Evolutionary conservation across 129 eudicot genomes (phyloP).

Genomic region (Lactuca sativa): DNA sequence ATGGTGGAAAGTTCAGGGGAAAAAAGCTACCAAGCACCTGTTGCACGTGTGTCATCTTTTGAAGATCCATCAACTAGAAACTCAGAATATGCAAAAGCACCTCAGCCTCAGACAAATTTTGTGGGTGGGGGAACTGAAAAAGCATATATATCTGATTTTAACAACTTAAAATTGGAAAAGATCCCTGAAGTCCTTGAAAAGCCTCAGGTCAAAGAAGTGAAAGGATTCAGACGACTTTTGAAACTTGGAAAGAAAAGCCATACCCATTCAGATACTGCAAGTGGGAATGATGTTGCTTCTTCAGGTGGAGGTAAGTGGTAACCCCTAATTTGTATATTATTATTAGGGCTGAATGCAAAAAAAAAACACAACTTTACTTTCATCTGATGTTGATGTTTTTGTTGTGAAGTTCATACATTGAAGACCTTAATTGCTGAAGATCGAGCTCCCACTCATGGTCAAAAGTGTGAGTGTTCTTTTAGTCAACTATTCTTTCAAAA

Average conservation of each 20-base stretch:
- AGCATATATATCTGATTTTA: constrained; percentile 42
- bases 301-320: constrained; percentile 83
- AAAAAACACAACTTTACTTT: too few species aligned
- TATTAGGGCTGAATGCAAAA: too few species aligned
- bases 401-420: constrained; percentile 55
- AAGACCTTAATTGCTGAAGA: constrained; percentile 70
- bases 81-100: constrained; percentile 65
- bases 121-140: constrained; percentile 39
- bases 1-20: constrained; percentile 32
- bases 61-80: constrained; percentile 69
- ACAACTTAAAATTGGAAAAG: constrained; percentile 42
- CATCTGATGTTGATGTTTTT: neutral
- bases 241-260: constrained; percentile 74
- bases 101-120: constrained; percentile 41
- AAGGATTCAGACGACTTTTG: constrained; percentile 75
- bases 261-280: constrained; percentile 46
- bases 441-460: constrained; percentile 44
- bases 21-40: constrained; percentile 53
- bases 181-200: constrained; percentile 55
- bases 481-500: neutral
- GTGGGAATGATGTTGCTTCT: constrained; percentile 28
- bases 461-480: constrained; percentile 53
- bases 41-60: constrained; percentile 71
- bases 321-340: neutral
- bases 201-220: constrained; percentile 55